A percentile compares a stretch with the other conserved stretches of the same genome.
Evolutionary conservation across 2,329 filamentous ascomycete species (phyloP).

Genomic region (Colletotrichum coccodes): DNA sequence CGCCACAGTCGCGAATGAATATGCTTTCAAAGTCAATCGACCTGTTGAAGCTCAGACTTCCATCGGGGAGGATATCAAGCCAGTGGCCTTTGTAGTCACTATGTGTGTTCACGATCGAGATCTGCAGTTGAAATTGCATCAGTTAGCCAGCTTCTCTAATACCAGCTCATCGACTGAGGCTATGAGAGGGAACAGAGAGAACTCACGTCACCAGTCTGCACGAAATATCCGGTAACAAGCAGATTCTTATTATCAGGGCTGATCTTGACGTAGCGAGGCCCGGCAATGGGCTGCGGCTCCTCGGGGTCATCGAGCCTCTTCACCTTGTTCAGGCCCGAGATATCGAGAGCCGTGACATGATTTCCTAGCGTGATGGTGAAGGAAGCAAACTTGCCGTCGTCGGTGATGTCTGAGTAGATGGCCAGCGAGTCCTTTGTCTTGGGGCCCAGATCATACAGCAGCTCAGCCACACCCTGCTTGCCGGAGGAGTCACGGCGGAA

Average conservation of each 20-base stretch:
- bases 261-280: slow-evolving; percentile 73
- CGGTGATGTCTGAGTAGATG: slow-evolving; percentile 69
- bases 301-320: slow-evolving; percentile 70
- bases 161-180: not conserved
- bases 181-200: not conserved
- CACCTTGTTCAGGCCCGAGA: slow-evolving; percentile 67
- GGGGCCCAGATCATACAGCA: slow-evolving; percentile 67
- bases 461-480: slow-evolving; percentile 66
- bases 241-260: slow-evolving; percentile 72
- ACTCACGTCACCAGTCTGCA: slow-evolving; percentile 64
- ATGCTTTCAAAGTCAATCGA: slow-evolving; percentile 65
- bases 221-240: slow-evolving; percentile 73
- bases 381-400: slow-evolving; percentile 68
- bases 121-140: slow-evolving; percentile 38
- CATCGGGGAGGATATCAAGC: slow-evolving; percentile 66
- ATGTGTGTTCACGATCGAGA: slow-evolving; percentile 69
- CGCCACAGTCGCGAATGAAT: slow-evolving; percentile 62
- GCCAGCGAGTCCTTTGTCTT: slow-evolving; percentile 65
- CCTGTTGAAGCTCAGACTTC: slow-evolving; percentile 67
- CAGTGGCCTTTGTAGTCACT: slow-evolving; percentile 71
- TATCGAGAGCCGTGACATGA: slow-evolving; percentile 71
- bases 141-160: not conserved
- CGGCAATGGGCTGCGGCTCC: slow-evolving; percentile 67
- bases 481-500: slow-evolving; percentile 64
- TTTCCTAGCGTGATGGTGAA: slow-evolving; percentile 70